Base-by-base conservation (phyloP, 148 eudicot species). In the Chenopodium berlandieri region DNA sequence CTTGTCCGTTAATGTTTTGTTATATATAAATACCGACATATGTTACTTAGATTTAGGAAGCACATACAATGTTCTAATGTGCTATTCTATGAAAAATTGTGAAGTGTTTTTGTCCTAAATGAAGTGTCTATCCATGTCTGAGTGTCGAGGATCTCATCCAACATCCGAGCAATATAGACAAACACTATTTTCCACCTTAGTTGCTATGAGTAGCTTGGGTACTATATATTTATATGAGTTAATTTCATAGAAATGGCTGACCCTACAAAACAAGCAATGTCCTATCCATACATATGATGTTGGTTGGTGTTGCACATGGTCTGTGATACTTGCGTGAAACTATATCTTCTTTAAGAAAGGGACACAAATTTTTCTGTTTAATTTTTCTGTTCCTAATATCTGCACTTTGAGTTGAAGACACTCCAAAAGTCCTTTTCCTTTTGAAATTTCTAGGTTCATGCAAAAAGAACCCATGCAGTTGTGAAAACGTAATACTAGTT, bases 381-480 rank as follows among this genome's bases (percentile, higher is more conserved):
- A 9, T 48, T 48, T 9, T 62, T 78, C 25, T 79, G 32, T 75
- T 74, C 78, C 72, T 85, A 48, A 76, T 82, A 82, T 82, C 79
- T 74, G 79, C 80, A 69, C 87, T 87, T 90, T 86, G 93, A 90
- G 91, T 92, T 88, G 85, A 92, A 89, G 90, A 84, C 76, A 90
- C 93, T 90, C 93, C 87, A 84, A 86, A 68, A 54, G 78, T 79
- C 83, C 69, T 79, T 78, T 76, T 76, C 86, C 78, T 68, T 78
- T 76, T 16, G 8, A 40, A 67, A 82, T 69, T 78, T 76, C 52
- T 77, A 52, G 78, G 78, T 64, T 74, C 87, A 90, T 88, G 91
- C 87, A 85, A 52, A 75, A 67, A 85, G 25, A 71, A 52, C 62
- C 62, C 87, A 86, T 86, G 87, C 88, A 87, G 78, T 54, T 47